These are phyloP conservation scores for Silene vulgaris DNA, from an alignment of 179 eudicot species.

Conservation along the genomic window DNA sequence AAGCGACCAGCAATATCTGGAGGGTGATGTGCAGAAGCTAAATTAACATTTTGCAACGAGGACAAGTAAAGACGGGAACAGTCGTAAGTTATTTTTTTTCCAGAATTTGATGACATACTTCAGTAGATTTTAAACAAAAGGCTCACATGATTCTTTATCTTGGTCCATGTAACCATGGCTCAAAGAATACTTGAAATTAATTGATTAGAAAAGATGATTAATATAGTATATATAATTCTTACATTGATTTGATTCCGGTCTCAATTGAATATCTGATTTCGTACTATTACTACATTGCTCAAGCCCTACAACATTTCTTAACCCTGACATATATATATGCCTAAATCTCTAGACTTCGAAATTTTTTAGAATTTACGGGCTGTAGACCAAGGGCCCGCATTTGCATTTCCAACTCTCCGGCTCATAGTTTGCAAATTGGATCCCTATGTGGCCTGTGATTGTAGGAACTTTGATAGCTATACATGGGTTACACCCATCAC, in stretches of 20 bases:
- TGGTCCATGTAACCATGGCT: conserved; percentile 17
- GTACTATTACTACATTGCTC: conserved; percentile 12
- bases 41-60: neutral
- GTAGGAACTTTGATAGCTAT: conserved; percentile 70
- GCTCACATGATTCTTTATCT: conserved; percentile 18
- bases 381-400: conserved; percentile 71
- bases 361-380: conserved; percentile 35
- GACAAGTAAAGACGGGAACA: conserved; percentile 2
- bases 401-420: conserved; percentile 95
- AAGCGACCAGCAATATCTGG: conserved; percentile 42
- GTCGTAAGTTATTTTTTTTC: conserved; percentile 15
- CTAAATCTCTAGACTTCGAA: neutral
- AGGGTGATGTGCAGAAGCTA: conserved; percentile 19
- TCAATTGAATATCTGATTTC: conserved; percentile 22
- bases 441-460: conserved; percentile 32
- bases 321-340: neutral
- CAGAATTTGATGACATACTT: conserved; percentile 16
- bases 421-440: conserved; percentile 70
- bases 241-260: conserved; percentile 22
- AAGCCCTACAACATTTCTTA: conserved; percentile 10
- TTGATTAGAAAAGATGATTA: conserved; percentile 17
- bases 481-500: conserved; percentile 73
- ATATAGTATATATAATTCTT: conserved; percentile 11
- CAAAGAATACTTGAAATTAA: conserved; percentile 4
- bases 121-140: neutral